These are phyloP conservation scores for Jatropha curcas DNA, from an alignment of 345 rosid genomes.

Conservation along the genomic window DNA sequence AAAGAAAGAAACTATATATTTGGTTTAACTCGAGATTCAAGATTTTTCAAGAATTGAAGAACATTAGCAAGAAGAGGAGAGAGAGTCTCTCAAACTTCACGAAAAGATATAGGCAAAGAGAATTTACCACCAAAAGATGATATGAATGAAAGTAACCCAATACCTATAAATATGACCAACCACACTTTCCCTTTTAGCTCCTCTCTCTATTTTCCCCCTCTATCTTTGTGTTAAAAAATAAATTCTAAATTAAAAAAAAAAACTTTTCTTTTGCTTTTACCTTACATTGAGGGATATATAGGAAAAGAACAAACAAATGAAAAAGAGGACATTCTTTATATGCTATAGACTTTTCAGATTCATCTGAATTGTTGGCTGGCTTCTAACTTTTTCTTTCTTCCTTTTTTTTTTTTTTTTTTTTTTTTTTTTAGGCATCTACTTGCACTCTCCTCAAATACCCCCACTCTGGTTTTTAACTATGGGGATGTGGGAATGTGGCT, in stretches of 20 bases:
- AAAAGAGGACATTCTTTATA: not conserved
- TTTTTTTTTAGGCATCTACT: too few relatives aligned
- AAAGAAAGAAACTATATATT: too few relatives aligned
- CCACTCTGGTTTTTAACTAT: too few relatives aligned
- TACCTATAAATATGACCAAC: slow-evolving; percentile 21
- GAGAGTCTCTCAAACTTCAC: slow-evolving; percentile 21
- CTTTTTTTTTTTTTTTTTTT: too few relatives aligned
- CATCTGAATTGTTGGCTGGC: not conserved
- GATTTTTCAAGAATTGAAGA: not conserved
- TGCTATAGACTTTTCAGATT: not conserved
- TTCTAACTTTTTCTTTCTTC: not conserved
- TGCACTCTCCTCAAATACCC: too few relatives aligned
- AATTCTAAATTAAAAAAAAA: too few relatives aligned
- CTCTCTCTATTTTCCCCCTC: not conserved
- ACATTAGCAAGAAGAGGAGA: not conserved
- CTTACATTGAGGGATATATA: too few relatives aligned
- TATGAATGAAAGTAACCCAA: slow-evolving; percentile 15
- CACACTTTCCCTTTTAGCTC: slow-evolving; percentile 28
- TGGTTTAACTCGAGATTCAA: too few relatives aligned
- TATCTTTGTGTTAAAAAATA: not conserved
- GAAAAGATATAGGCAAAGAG: slow-evolving; percentile 7
- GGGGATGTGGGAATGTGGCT: too few relatives aligned
- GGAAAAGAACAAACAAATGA: not conserved
- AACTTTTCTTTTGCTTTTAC: too few relatives aligned
- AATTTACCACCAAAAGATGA: slow-evolving; percentile 6